These are phyloP conservation scores for Corchorus olitorius DNA, from an alignment of 345 rosid genomes.

Conservation along the genomic window DNA sequence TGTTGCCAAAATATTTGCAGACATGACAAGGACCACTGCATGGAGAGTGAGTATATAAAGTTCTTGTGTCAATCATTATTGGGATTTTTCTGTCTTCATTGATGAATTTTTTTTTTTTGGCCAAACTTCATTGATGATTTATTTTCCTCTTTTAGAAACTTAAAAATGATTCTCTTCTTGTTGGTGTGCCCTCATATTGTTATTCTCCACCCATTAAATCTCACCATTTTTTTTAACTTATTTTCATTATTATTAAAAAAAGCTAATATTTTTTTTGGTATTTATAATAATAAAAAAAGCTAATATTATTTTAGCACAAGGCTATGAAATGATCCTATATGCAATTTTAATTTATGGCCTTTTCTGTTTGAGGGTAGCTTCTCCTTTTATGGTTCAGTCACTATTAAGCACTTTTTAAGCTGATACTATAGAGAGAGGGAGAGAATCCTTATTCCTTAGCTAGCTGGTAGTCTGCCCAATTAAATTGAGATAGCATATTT, in stretches of 20 bases:
- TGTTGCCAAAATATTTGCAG: slow-evolving; percentile 22
- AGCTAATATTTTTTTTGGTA: too few relatives aligned
- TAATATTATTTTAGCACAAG: not conserved
- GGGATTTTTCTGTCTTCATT: slow-evolving; percentile 23
- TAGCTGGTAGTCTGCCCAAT: not conserved
- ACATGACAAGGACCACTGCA: slow-evolving; percentile 28
- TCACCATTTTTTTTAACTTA: not conserved
- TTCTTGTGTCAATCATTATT: slow-evolving; percentile 37
- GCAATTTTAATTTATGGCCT: not conserved
- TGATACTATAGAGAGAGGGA: not conserved
- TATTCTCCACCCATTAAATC: slow-evolving; percentile 39
- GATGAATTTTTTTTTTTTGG: too few relatives aligned
- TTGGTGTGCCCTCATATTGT: slow-evolving; percentile 8
- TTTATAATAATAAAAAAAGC: not conserved
- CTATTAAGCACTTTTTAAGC: not conserved
- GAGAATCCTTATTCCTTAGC: slow-evolving; percentile 3
- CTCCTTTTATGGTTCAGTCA: slow-evolving; percentile 8
- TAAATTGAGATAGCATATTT: not conserved
- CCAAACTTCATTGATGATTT: slow-evolving; percentile 4
- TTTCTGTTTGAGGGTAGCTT: not conserved
- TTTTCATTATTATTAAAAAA: not conserved
- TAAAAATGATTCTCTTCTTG: slow-evolving; percentile 29
- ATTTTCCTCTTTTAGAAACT: slow-evolving; percentile 28
- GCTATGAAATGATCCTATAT: not conserved
- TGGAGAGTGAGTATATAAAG: slow-evolving; percentile 12